Base-by-base conservation (phyloP, 306 rosid genomes). In the Castanopsis chinensis region DNA sequence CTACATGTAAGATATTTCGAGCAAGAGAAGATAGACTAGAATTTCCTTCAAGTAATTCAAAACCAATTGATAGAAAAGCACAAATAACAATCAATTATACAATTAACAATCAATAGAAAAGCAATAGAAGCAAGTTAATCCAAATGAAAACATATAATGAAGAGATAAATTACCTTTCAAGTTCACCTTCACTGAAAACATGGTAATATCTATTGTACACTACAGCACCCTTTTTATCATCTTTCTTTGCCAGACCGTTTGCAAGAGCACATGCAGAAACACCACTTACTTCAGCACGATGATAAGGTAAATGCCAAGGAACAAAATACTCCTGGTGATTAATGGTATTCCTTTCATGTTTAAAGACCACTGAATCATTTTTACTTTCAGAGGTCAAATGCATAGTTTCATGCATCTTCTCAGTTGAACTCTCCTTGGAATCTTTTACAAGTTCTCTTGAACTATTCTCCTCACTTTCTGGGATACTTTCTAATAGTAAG, bases 271-370 rank as follows among this genome's bases (percentile, higher is more conserved):
- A 85, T 71, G 93, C 92, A 85, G 99, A 95, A 75, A 94, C 89
- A 43, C 98, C 96, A 63, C 92, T 84, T 32, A 90, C 81, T 86
- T 95, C 98, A 13, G 98, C 97, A n/a, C 97, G 97, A 81, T 95
- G 98, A 87, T 91, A 95, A 63, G 98, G 99, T 71, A 95, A 86
- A 85, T 91, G 99, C 99, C 99, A 93, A 58, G 98, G 98, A 73
- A 95, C 92, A 78, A 93, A 95, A 86, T 88, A 95, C 59, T 95
- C 99, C 80, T 95, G 98, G 28, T 90, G 96, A 79, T 85, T 87
- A 58, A 85, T 83, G 19, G 68, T 37, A 75, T 77, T 73, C 1
- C 71, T 79, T n/a, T 80, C 87, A 78, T 79, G 86, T 37, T 71
- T 52, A 61, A 77, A 81, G 79, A 77, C 76, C 70, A 54, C 68